Base-by-base conservation (phyloP, 2,329 filamentous ascomycete genomes). In the Microdochium nivale region DNA sequence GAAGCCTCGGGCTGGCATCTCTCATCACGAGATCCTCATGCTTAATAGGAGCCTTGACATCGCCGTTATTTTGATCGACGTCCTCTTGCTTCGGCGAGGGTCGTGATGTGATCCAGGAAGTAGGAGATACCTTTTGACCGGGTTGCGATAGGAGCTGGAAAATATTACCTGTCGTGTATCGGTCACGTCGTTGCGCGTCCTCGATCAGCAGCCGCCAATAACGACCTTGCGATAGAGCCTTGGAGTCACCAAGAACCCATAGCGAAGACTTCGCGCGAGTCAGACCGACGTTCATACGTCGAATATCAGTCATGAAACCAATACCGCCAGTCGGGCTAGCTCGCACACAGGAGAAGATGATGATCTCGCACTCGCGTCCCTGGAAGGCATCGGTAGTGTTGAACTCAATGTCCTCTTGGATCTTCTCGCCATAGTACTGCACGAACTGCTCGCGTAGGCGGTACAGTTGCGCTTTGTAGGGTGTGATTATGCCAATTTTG, bases 321-420 rank as follows among this genome's bases (percentile, higher is more conserved):
- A 99, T 96, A 62, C 92, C 90, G n/a, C 88, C 87, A 8, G 86
- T 88, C n/a, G 88, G 82, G 27, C 87, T 92, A 23, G 94, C 92
- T 72, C 94, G 86, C 55, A 99, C 94, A 68, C 95, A 99, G 40
- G 94, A 97, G 73, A 99, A 99, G 57, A 99, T 97, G 67, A 99
- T 97, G 56, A 99, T 86, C 65, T 99, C 94, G 62, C 90, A 94
- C 69, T 99, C 94, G 59, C 95, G 84, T 56, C 94, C 94, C 67
- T 99, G 90, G 67, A 96, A 99, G 19, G 94, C 95, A 70, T 99
- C 94, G 0, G 94, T 99, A 0, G 94, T 99, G 67, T 99, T 99
- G 79, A 99, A 99, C 59, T 99, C 95, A 57, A 99, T 87, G 21
- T 80, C 79, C 30, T 87, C 84, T 24, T 84, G 78, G 57, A 99